Conservation (phyloP, 345 rosid genomes). For the Sonneratia alba region DNA sequence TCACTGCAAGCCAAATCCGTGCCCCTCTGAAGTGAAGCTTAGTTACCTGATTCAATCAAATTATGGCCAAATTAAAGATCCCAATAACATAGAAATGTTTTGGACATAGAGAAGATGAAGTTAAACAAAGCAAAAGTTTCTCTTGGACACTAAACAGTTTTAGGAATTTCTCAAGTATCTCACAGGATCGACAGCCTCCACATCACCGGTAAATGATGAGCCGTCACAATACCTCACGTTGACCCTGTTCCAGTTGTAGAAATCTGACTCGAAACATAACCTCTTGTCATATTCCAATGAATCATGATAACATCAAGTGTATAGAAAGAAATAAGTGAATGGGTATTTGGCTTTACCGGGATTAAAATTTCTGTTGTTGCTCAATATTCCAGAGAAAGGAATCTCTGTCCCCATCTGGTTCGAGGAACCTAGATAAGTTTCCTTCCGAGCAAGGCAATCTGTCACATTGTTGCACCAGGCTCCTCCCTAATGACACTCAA, state of each 20-base stretch:
- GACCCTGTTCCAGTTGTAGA: slow-evolving; percentile 86
- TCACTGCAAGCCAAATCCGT: slow-evolving; percentile 69
- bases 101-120: not conserved
- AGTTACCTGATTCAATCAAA: slow-evolving; percentile 40
- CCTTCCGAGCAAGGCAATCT: slow-evolving; percentile 53
- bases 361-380: slow-evolving; percentile 45
- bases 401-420: slow-evolving; percentile 48
- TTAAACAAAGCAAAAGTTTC: too few relatives aligned
- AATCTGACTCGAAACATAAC: slow-evolving; percentile 31
- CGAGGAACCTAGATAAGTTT: slow-evolving; percentile 73
- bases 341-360: slow-evolving; percentile 40
- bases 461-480: slow-evolving; percentile 88
- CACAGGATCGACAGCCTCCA: slow-evolving; percentile 61
- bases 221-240: slow-evolving; percentile 94
- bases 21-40: slow-evolving; percentile 96
- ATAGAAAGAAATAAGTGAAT: not conserved
- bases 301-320: not conserved
- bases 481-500: slow-evolving; percentile 52
- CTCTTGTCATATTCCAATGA: not conserved
- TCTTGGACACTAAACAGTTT: not conserved
- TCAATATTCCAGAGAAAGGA: slow-evolving; percentile 77
- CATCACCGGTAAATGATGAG: slow-evolving; percentile 87
- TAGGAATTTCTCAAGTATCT: slow-evolving; percentile 15
- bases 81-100: not conserved
- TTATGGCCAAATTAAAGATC: not conserved